These are phyloP conservation scores for Fennellomyces sp. DNA, from an alignment of 371 early-diverging fungal genomes.

Conservation along the genomic window DNA sequence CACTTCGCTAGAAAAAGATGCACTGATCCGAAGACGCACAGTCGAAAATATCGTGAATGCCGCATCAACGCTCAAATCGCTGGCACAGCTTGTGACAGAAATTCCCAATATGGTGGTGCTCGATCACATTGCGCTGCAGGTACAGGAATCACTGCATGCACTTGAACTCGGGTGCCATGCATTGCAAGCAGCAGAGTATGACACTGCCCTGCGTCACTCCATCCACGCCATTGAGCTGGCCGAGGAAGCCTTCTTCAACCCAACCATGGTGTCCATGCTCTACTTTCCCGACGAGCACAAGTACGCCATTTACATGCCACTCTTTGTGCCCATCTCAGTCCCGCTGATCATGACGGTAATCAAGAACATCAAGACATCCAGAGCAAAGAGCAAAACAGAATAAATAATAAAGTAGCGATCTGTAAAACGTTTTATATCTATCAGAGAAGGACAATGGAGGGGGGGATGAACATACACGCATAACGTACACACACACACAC, in stretches of 20 bases:
- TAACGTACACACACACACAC: neutral
- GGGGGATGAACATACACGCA: neutral
- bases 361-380: conserved; percentile 46
- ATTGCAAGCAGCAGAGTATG: conserved; percentile 32
- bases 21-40: conserved; percentile 65
- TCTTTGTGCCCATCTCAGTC: conserved; percentile 90
- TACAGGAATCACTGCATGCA: conserved; percentile 40
- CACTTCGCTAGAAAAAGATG: conserved; percentile 75
- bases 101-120: conserved; percentile 91
- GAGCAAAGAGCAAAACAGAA: conserved; percentile 3
- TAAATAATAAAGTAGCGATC: neutral
- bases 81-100: conserved; percentile 76
- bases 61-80: conserved; percentile 74
- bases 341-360: conserved; percentile 66
- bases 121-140: conserved; percentile 77
- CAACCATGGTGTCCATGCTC: conserved; percentile 94
- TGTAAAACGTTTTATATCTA: neutral
- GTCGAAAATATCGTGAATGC: conserved; percentile 75
- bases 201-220: conserved; percentile 54
- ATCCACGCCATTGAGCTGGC: conserved; percentile 70
- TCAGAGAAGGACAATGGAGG: neutral
- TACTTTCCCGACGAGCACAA: conserved; percentile 98
- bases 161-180: conserved; percentile 25
- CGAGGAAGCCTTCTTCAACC: conserved; percentile 94
- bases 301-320: conserved; percentile 96